phyloP scores from a whole-genome alignment of 2,329 filamentous ascomycete genomes.

The Lasiodiplodia citricola region DNA sequence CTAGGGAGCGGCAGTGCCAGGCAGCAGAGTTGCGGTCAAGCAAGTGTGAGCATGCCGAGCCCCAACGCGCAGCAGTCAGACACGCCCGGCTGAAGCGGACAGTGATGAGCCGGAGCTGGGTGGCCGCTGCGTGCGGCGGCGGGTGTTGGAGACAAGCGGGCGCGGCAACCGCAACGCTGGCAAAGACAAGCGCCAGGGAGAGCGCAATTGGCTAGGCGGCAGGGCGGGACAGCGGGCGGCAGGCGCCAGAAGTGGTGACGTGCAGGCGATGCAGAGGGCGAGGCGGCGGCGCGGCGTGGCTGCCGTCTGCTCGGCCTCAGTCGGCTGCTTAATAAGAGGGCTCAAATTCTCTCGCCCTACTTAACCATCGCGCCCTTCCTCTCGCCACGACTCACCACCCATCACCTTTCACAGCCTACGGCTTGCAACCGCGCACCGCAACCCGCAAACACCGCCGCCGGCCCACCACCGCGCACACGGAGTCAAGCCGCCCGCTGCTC shows the following conservation, averaged over 20 bases:
- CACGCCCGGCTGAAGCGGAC: not conserved
- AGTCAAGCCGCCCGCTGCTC: conserved; percentile 27
- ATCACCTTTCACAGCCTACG: conserved; percentile 14
- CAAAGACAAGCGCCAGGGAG: not conserved
- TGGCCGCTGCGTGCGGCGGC: not conserved
- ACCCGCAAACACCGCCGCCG: conserved; percentile 15
- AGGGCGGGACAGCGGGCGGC: not conserved
- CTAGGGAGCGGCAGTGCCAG: not conserved
- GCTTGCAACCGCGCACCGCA: conserved; percentile 2
- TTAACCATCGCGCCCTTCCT: conserved; percentile 19
- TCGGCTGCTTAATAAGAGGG: conserved; percentile 18
- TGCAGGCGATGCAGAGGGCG: not conserved
- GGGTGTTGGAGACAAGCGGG: not conserved
- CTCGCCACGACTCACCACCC: conserved; percentile 19
- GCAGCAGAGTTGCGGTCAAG: conserved; percentile 13
- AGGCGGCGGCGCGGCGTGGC: not conserved
- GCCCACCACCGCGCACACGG: conserved; percentile 24
- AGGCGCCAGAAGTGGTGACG: conserved; percentile 19
- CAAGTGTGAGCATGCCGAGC: no score
- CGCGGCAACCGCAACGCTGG: not conserved
- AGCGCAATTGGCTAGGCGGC: not conserved
- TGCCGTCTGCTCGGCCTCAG: conserved; percentile 1
- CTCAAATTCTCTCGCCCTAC: conserved; percentile 23
- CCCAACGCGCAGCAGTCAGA: not conserved
- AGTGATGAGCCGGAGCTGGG: not conserved